phyloP scores from a whole-genome alignment of 768 basidiomycete genomes.

The Polyporus arcularius region DNA sequence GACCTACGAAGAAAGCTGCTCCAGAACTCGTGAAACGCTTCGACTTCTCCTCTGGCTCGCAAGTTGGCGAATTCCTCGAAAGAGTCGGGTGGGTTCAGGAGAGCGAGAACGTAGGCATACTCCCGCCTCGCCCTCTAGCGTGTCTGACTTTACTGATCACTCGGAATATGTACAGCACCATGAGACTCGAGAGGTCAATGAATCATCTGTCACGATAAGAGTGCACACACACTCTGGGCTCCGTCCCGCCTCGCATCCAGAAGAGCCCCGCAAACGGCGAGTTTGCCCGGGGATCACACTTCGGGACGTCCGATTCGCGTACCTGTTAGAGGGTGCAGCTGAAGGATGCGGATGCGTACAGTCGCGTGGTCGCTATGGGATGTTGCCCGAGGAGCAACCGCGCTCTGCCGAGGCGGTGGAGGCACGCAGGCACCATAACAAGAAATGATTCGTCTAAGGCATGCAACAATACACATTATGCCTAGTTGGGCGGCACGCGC shows the following conservation, averaged over 20 bases:
- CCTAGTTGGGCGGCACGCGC: neutral
- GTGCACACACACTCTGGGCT: conserved; percentile 13
- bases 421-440: neutral
- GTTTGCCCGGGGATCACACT: conserved; percentile 45
- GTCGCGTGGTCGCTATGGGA: too few relatives aligned
- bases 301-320: conserved; percentile 53
- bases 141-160: neutral
- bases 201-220: neutral
- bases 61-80: neutral
- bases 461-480: neutral
- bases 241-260: neutral
- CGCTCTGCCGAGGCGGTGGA: neutral
- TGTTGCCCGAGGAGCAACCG: neutral
- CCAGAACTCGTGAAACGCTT: conserved; percentile 15
- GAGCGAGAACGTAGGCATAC: conserved; percentile 13
- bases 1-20: neutral
- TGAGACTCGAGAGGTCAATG: neutral
- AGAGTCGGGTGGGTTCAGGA: neutral
- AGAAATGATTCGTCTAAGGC: too few relatives aligned
- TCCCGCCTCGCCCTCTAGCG: neutral
- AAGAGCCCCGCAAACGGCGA: conserved; percentile 18
- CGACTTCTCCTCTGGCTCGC: neutral
- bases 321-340: conserved; percentile 36
- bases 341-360: neutral
- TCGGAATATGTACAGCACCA: neutral